Base-by-base conservation (phyloP, 257 asterid genomes). In the Lantana camara region DNA sequence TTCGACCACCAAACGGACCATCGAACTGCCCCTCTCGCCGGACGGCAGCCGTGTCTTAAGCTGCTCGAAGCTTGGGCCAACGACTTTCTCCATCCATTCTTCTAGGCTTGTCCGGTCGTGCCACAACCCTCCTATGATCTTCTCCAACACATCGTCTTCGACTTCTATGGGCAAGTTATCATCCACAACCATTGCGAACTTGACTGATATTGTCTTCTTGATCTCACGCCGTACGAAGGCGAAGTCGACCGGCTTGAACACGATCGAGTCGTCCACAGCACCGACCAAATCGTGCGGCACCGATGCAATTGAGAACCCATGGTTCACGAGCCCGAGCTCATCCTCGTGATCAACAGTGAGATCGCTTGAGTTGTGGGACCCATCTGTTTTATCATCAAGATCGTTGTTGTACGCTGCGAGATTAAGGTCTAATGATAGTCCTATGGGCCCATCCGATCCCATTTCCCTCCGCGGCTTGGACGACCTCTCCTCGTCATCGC, bases 121-220 rank as follows among this genome's bases (percentile, higher is more conserved):
- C 92, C 95, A 92, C 35, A 92, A 49, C 4, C 98, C 98, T 2
- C 93, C 96, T 4, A 85, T n/a, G 72, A 89, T 85, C 67, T 79
- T 90, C 77, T 89, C 93, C 12, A 82, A 42, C 9, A 75, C 85
- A 4, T 79, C 81, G 15, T 92, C 93, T 32, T 82, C 93, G 1
- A 92, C 86, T 73, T 87, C 82, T 5, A 92, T 72, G 15, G 81
- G 42, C 64, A 82, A 45, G 37, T 77, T 67, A n/a, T 89, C 96
- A 0, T 82, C 91, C 1, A 83, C 65, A 2, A 52, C 84, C 77
- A 69, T 75, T 24, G 93, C 73, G 75, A 89, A 89, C 20, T 80
- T 89, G 32, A 73, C 76, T 2, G 73, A 53, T 46, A 93, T 83
- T 0, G 94, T 89, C 73, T 83, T 89, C 88, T 69, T 82, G 64